phyloP scores from a whole-genome alignment of 495 filamentous ascomycete species.

The Hypoxylon lienhwacheense region DNA sequence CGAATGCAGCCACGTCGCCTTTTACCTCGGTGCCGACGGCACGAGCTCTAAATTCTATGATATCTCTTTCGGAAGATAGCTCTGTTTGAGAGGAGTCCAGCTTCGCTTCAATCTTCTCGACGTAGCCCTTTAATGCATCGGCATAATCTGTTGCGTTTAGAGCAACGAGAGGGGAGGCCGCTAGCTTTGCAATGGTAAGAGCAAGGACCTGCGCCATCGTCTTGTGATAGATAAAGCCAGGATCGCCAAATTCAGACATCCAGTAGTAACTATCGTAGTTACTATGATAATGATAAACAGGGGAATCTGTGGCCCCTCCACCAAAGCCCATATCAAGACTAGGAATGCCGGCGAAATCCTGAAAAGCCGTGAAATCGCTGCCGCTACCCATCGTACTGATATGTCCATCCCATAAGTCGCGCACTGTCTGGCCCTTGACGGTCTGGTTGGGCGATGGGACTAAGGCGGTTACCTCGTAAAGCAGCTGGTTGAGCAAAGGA shows the following conservation, averaged over 20 bases:
- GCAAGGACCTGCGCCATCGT: slow-evolving; percentile 78
- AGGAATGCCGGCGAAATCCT: slow-evolving; percentile 85
- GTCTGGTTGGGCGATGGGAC: slow-evolving; percentile 86
- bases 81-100: slow-evolving; percentile 48
- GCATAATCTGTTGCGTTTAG: slow-evolving; percentile 79
- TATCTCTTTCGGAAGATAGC: slow-evolving; percentile 46
- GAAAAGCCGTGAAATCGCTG: slow-evolving; percentile 90
- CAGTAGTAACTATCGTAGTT: slow-evolving; percentile 94
- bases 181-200: slow-evolving; percentile 76
- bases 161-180: slow-evolving; percentile 75
- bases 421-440: slow-evolving; percentile 72
- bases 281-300: slow-evolving; percentile 79
- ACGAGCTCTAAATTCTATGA: slow-evolving; percentile 57
- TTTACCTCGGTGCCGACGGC: slow-evolving; percentile 39
- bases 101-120: slow-evolving; percentile 67
- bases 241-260: slow-evolving; percentile 83
- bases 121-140: slow-evolving; percentile 61
- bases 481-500: slow-evolving; percentile 75
- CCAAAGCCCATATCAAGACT: slow-evolving; percentile 83
- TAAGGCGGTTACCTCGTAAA: slow-evolving; percentile 67
- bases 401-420: slow-evolving; percentile 69
- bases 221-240: slow-evolving; percentile 79
- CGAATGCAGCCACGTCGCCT: slow-evolving; percentile 60
- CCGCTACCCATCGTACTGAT: slow-evolving; percentile 74
- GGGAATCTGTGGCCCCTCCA: slow-evolving; percentile 45